These are phyloP conservation scores for Pichia sp. DNA, from an alignment of 1,139 yeast genomes.

Conservation along the genomic window DNA sequence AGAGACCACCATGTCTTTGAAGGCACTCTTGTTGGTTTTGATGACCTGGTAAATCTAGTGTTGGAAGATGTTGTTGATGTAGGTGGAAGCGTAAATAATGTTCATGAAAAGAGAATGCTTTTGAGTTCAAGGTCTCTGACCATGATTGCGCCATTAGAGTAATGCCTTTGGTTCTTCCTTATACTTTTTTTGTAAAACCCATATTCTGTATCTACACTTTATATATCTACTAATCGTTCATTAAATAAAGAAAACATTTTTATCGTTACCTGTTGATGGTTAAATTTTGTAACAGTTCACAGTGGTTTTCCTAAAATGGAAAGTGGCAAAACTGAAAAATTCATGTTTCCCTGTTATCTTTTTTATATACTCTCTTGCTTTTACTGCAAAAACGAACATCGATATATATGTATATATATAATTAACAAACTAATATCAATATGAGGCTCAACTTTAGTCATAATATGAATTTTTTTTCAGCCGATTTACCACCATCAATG, in stretches of 20 bases:
- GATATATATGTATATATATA: too few relatives aligned
- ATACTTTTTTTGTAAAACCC: not conserved
- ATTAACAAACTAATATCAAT: not conserved
- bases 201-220: not conserved
- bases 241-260: not conserved
- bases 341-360: not conserved
- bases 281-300: too few relatives aligned
- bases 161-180: not conserved
- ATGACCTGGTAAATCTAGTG: conserved; percentile 91
- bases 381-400: too few relatives aligned
- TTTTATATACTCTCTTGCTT: not conserved
- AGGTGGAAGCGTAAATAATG: conserved; percentile 34
- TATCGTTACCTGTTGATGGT: too few relatives aligned
- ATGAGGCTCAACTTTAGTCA: conserved; percentile 12
- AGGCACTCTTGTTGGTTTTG: conserved; percentile 87
- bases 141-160: conserved; percentile 56
- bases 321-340: conserved; percentile 2
- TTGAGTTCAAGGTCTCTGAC: conserved; percentile 86
- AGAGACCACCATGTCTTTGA: conserved; percentile 70
- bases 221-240: conserved; percentile 4
- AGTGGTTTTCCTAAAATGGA: conserved; percentile 5
- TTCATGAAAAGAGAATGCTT: conserved; percentile 46
- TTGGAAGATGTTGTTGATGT: conserved; percentile 72
- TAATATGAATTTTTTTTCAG: conserved; percentile 2
- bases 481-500: conserved; percentile 46